A percentile compares a stretch with the other conserved stretches of the same genome.
Conservation (phyloP, 345 rosid species). For the Eucalyptus leucophloia region DNA sequence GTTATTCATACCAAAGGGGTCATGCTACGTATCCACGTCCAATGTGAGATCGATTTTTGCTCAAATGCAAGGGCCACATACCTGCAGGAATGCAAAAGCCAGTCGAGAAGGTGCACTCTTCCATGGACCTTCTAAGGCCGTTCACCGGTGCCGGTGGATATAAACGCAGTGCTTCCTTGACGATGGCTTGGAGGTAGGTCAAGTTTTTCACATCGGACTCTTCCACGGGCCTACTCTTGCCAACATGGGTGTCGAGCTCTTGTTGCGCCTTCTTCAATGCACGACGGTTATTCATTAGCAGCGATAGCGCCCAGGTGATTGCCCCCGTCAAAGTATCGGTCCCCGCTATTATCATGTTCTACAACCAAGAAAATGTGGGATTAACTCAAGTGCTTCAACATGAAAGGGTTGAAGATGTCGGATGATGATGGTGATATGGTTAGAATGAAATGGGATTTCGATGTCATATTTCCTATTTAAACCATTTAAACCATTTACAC, state of each 20-base stretch:
- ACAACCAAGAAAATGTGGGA: background rate
- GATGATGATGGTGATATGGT: background rate
- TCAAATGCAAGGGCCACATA: background rate
- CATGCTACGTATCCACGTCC: background rate
- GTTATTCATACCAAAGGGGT: background rate
- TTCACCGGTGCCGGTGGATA: background rate
- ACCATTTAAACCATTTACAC: background rate
- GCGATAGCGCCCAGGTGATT: constrained; percentile 20
- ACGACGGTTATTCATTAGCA: constrained; percentile 6
- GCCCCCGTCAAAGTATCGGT: constrained; percentile 10
- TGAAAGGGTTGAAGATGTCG: background rate
- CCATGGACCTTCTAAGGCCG: background rate
- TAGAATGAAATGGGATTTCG: background rate
- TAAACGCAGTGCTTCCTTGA: constrained; percentile 6
- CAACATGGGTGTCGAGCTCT: constrained; percentile 11
- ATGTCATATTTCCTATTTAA: background rate
- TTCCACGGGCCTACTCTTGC: constrained; percentile 2
- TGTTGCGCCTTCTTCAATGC: constrained; percentile 4
- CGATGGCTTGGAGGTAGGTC: constrained; percentile 8
- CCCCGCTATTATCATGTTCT: constrained; percentile 12
- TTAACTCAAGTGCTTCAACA: background rate
- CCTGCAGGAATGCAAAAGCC: constrained; percentile 8
- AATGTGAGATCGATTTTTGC: background rate
- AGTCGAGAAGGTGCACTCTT: constrained; percentile 2
- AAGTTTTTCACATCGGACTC: constrained; percentile 12